Evolutionary conservation across 208 protist genomes (phyloP).

Genomic region (Leptomonas pyrrhocoris): DNA sequence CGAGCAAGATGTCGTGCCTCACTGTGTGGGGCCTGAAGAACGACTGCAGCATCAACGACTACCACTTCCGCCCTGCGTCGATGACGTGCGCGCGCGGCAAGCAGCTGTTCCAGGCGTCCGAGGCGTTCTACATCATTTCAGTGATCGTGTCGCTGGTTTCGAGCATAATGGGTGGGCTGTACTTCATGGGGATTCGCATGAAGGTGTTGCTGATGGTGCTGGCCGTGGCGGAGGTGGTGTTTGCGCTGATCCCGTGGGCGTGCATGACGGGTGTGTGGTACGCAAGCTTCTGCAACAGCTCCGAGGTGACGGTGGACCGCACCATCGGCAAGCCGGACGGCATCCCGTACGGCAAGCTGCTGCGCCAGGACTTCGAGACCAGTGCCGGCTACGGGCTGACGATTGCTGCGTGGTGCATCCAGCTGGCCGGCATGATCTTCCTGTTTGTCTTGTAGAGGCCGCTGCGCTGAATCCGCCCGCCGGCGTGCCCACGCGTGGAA

Average conservation of each 20-base stretch:
- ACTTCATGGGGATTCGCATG: slow-evolving; percentile 40
- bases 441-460: slow-evolving; percentile 23
- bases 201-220: slow-evolving; percentile 33
- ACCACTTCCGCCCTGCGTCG: slow-evolving; percentile 22
- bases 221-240: slow-evolving; percentile 24
- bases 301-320: slow-evolving; percentile 3
- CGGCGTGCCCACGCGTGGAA: neutral
- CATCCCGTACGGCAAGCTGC: slow-evolving; percentile 31
- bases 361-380: slow-evolving; percentile 38
- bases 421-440: slow-evolving; percentile 41
- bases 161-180: slow-evolving; percentile 26
- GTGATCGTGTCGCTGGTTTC: slow-evolving; percentile 45
- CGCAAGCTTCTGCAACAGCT: slow-evolving; percentile 36
- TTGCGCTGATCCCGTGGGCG: slow-evolving; percentile 54
- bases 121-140: slow-evolving; percentile 68
- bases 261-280: slow-evolving; percentile 57
- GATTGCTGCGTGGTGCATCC: slow-evolving; percentile 48
- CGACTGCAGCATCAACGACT: slow-evolving; percentile 41
- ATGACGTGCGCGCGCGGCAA: slow-evolving; percentile 24
- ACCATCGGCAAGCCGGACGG: slow-evolving; percentile 24
- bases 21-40: slow-evolving; percentile 60
- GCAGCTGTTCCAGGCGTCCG: slow-evolving; percentile 50
- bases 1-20: slow-evolving; percentile 48
- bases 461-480: no score
- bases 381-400: slow-evolving; percentile 55